phyloP scores from a whole-genome alignment of 2,329 filamentous ascomycete genomes.

The Beauveria brongniartii region DNA sequence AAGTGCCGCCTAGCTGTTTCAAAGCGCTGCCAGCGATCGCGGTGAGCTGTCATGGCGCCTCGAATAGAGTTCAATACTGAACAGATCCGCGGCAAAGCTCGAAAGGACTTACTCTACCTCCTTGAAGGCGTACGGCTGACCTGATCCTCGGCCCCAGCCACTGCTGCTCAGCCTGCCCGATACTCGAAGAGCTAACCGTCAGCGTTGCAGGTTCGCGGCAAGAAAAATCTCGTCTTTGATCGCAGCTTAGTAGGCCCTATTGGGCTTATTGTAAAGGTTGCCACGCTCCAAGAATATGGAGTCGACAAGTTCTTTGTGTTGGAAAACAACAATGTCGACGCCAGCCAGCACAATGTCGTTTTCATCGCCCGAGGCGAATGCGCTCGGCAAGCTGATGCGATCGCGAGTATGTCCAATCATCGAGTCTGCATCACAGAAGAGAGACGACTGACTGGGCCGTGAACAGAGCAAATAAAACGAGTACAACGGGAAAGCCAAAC shows the following conservation, averaged over 20 bases:
- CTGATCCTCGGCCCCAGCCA: slow-evolving; percentile 3
- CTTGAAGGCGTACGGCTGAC: slow-evolving; percentile 72
- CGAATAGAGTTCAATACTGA: slow-evolving; percentile 64
- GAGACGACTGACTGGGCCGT: slow-evolving; percentile 22
- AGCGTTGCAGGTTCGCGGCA: slow-evolving; percentile 73
- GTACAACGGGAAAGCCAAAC: slow-evolving; percentile 80
- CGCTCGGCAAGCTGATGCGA: slow-evolving; percentile 70
- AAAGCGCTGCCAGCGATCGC: slow-evolving; percentile 14
- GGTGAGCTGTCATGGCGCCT: slow-evolving; percentile 59
- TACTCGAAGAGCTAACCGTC: slow-evolving; percentile 12
- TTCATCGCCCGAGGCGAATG: slow-evolving; percentile 91
- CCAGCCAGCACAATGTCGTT: slow-evolving; percentile 88
- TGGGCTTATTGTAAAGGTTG: slow-evolving; percentile 88
- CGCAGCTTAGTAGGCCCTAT: slow-evolving; percentile 82
- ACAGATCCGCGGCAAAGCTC: slow-evolving; percentile 71
- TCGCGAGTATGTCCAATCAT: slow-evolving; percentile 64
- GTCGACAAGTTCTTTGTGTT: slow-evolving; percentile 97
- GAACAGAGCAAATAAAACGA: slow-evolving; percentile 77
- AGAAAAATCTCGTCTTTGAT: slow-evolving; percentile 96
- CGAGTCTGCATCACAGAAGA: not conserved
- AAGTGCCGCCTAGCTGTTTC: slow-evolving; percentile 14
- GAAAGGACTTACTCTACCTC: slow-evolving; percentile 81
- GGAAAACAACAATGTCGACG: slow-evolving; percentile 91
- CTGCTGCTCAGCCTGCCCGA: not conserved
- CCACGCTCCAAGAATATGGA: slow-evolving; percentile 90